Evolutionary conservation across 177 flowering plant species (phyloP).

Genomic region (Vitis hybrid): DNA sequence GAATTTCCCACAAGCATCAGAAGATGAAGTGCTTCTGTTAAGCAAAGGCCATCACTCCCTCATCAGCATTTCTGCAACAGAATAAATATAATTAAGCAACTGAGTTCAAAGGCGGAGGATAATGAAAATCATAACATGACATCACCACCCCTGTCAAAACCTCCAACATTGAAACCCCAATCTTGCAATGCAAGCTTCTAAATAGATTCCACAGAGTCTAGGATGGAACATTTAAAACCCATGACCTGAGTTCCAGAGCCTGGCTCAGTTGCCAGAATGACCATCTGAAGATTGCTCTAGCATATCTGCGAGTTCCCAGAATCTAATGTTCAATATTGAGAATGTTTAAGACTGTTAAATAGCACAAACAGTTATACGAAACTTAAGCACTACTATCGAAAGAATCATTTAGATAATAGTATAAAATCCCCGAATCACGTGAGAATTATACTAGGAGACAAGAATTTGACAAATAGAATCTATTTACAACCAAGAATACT

Average conservation of each 20-base stretch:
- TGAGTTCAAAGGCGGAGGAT: conserved; percentile 37
- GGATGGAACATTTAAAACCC: conserved; percentile 46
- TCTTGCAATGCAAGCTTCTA: conserved; percentile 45
- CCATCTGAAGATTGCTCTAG: conserved; percentile 74
- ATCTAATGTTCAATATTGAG: conserved; percentile 64
- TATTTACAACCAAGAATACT: neutral
- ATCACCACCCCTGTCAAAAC: conserved; percentile 44
- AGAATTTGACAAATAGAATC: neutral
- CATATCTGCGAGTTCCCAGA: conserved; percentile 80
- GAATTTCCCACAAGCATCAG: conserved; percentile 55
- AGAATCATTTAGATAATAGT: conserved; percentile 6
- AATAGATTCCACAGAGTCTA: conserved; percentile 34
- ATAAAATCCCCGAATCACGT: conserved; percentile 6
- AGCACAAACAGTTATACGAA: conserved; percentile 26
- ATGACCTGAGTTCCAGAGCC: conserved; percentile 65
- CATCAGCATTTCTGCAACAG: conserved; percentile 85
- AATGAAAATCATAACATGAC: conserved; percentile 42
- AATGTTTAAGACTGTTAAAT: conserved; percentile 28
- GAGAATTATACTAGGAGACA: conserved; percentile 4
- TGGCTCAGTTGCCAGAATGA: conserved; percentile 76
- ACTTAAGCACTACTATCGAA: conserved; percentile 19
- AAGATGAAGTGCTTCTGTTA: conserved; percentile 56
- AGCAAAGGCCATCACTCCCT: conserved; percentile 67
- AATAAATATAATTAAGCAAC: conserved; percentile 59
- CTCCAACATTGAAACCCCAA: conserved; percentile 37